Evolutionary conservation across 73 alveolate species (phyloP).

Genomic region (Symbiodinium pilosum): DNA sequence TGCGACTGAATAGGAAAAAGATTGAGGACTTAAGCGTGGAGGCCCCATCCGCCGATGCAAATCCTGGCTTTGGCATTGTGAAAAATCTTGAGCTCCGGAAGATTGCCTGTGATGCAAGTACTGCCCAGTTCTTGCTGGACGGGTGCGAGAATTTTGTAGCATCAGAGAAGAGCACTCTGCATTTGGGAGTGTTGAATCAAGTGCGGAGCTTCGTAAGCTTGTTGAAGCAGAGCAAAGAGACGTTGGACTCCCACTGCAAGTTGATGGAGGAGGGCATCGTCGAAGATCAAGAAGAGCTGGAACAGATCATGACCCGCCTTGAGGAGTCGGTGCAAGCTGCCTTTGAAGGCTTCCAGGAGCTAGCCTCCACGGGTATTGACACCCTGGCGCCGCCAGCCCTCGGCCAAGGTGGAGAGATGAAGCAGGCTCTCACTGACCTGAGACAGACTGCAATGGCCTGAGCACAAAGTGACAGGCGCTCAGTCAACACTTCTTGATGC

Average conservation of each 20-base stretch:
- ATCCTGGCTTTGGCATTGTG: conserved; percentile 70
- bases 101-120: conserved; percentile 62
- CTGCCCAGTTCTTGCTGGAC: conserved; percentile 62
- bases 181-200: conserved; percentile 40
- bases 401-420: conserved; percentile 86
- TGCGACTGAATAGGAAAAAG: conserved; percentile 53
- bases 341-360: conserved; percentile 67
- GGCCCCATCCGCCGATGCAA: conserved; percentile 43
- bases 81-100: conserved; percentile 62
- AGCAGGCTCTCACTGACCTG: conserved; percentile 3
- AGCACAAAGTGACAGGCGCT: not conserved
- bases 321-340: conserved; percentile 78
- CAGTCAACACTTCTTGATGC: not conserved
- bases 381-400: conserved; percentile 81
- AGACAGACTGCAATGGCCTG: not conserved
- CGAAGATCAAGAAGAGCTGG: conserved; percentile 74
- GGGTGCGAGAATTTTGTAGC: conserved; percentile 45
- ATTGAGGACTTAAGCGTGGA: conserved; percentile 58
- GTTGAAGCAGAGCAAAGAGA: conserved; percentile 67
- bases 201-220: conserved; percentile 55
- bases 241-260: conserved; percentile 47
- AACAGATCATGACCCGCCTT: conserved; percentile 47
- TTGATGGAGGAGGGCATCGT: conserved; percentile 77
- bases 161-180: conserved; percentile 30
- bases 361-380: conserved; percentile 60